phyloP scores from a whole-genome alignment of 129 eudicot species.

The Apium graveolens region DNA sequence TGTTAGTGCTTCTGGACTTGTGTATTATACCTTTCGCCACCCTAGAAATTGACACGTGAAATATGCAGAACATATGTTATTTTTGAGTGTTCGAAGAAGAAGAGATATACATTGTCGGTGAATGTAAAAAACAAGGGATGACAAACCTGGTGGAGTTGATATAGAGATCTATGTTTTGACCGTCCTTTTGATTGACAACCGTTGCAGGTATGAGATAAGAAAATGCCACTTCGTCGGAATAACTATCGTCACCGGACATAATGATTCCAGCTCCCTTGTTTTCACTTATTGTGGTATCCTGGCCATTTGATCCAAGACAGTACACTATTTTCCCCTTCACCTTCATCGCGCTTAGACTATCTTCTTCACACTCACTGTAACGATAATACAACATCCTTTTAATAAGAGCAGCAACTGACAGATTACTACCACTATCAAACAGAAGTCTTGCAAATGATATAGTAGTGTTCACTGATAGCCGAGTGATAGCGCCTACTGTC shows the following conservation, averaged over 20 bases:
- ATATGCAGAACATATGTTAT: not conserved
- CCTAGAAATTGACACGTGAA: constrained; percentile 17
- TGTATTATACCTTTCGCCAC: constrained; percentile 38
- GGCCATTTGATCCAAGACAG: constrained; percentile 38
- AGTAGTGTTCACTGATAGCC: not conserved
- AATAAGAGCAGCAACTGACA: not conserved
- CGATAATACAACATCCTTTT: not conserved
- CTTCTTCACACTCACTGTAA: constrained; percentile 58
- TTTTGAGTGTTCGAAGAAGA: not conserved
- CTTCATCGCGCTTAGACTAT: constrained; percentile 27
- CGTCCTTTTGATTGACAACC: constrained; percentile 24
- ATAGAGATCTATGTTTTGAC: constrained; percentile 45
- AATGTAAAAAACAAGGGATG: not conserved
- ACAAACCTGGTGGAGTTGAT: constrained; percentile 70
- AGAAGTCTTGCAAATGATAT: not conserved
- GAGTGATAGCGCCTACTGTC: not conserved
- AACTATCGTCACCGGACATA: constrained; percentile 21
- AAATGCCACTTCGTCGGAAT: constrained; percentile 26
- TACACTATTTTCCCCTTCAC: constrained; percentile 71
- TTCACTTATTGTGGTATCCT: constrained; percentile 31
- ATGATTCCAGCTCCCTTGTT: constrained; percentile 44
- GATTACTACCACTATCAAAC: not conserved
- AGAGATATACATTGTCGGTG: not conserved
- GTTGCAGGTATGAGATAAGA: constrained; percentile 41
- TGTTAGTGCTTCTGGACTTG: constrained; percentile 32